Percentiles rank a stretch among this genome's conserved stretches.
Conservation (phyloP, 805 yeast species). For the Yarrowia yakushimensis region DNA sequence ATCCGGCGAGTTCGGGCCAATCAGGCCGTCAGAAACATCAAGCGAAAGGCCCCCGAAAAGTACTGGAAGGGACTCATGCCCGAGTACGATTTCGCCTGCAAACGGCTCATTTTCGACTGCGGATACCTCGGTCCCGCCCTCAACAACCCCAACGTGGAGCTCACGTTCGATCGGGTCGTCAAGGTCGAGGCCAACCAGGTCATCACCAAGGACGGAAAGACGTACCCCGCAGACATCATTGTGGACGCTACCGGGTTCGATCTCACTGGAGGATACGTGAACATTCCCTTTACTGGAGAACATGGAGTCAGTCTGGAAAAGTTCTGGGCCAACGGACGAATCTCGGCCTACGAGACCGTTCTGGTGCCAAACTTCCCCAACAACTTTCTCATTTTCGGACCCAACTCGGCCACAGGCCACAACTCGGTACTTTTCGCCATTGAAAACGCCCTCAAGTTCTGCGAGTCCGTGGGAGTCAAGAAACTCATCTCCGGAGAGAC, state of each 20-base stretch:
- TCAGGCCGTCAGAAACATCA: constrained; percentile 24
- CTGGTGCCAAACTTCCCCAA: constrained; percentile 29
- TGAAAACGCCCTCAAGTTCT: constrained; percentile 27
- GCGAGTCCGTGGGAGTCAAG: constrained; percentile 27
- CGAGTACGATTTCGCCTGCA: constrained; percentile 28
- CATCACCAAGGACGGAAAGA: constrained; percentile 27
- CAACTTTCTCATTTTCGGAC: constrained; percentile 28
- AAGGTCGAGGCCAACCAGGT: constrained; percentile 26
- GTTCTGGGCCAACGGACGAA: constrained; percentile 27
- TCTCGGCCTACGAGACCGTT: constrained; percentile 28
- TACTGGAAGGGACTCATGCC: constrained; percentile 28
- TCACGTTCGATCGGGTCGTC: constrained; percentile 26
- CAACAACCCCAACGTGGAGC: constrained; percentile 24
- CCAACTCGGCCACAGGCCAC: constrained; percentile 30
- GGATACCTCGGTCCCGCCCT: constrained; percentile 27
- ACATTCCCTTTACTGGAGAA: constrained; percentile 25
- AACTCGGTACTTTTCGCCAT: constrained; percentile 28
- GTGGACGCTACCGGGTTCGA: constrained; percentile 30
- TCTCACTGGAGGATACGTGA: neutral
- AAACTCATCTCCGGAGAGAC: constrained; percentile 25
- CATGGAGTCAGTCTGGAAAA: constrained; percentile 21
- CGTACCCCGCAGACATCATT: constrained; percentile 29
- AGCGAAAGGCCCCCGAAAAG: constrained; percentile 26
- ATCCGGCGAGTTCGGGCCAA: constrained; percentile 12
- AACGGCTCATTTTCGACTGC: constrained; percentile 28